These are phyloP conservation scores for Nepenthes gracilis DNA, from an alignment of 148 eudicot species.

Conservation along the genomic window DNA sequence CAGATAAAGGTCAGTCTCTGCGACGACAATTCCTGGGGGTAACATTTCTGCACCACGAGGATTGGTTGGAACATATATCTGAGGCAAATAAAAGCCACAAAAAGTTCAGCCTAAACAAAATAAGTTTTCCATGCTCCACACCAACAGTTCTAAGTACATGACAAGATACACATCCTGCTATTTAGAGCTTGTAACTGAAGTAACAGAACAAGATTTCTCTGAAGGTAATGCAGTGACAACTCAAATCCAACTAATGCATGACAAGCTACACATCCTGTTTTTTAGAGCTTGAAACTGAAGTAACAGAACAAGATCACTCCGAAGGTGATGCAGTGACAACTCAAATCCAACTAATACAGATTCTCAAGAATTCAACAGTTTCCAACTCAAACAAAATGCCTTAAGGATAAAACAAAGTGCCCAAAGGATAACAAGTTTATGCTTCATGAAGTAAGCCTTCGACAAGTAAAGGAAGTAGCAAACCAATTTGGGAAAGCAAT, in stretches of 20 bases:
- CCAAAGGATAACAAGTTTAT: neutral
- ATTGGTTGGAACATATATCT: conserved; percentile 90
- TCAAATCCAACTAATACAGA: neutral
- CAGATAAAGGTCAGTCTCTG: conserved; percentile 74
- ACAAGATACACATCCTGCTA: neutral
- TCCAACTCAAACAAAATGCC: neutral
- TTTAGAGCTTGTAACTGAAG: neutral
- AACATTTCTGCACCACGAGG: conserved; percentile 95
- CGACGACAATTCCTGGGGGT: conserved; percentile 88
- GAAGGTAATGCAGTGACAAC: neutral
- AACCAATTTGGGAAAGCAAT: neutral
- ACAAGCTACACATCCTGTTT: neutral
- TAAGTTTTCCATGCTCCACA: neutral
- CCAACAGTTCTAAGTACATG: neutral
- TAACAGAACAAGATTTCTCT: neutral
- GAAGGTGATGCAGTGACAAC: neutral
- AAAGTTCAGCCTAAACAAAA: neutral
- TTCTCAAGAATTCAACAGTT: neutral
- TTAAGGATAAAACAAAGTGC: neutral
- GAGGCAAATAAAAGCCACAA: conserved; percentile 1
- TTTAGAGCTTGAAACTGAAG: neutral
- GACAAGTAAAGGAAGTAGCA: neutral
- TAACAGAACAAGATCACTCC: neutral
- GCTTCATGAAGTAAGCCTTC: neutral
- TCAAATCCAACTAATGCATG: neutral